These are phyloP conservation scores for Fusarium domesticum DNA, from an alignment of 2,329 filamentous ascomycete genomes.

Conservation along the genomic window DNA sequence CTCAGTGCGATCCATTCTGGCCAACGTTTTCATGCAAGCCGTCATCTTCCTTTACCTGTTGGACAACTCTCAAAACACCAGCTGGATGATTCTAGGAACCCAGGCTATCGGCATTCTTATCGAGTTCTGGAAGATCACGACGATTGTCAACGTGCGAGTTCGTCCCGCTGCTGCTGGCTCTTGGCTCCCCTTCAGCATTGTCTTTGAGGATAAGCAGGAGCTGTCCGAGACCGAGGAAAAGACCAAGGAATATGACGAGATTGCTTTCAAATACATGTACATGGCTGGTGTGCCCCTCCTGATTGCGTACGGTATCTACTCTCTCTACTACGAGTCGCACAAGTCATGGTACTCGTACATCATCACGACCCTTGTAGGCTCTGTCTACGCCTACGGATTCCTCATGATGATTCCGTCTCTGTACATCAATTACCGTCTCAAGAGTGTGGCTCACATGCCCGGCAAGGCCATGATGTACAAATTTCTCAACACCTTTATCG, in stretches of 20 bases:
- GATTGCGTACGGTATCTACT: slow-evolving; percentile 86
- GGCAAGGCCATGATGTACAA: slow-evolving; percentile 97
- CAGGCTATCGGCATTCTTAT: slow-evolving; percentile 77
- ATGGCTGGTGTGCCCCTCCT: slow-evolving; percentile 85
- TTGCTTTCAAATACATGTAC: slow-evolving; percentile 97
- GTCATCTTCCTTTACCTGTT: slow-evolving; percentile 96
- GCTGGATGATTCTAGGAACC: slow-evolving; percentile 96
- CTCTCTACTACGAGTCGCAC: slow-evolving; percentile 86
- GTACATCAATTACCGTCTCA: slow-evolving; percentile 98
- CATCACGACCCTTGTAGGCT: slow-evolving; percentile 91
- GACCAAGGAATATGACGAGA: slow-evolving; percentile 97
- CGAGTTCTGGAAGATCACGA: slow-evolving; percentile 91
- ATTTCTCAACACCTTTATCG: slow-evolving; percentile 97
- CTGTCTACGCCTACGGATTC: slow-evolving; percentile 97
- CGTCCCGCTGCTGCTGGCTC: slow-evolving; percentile 66
- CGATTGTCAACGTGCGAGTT: slow-evolving; percentile 83
- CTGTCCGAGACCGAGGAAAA: slow-evolving; percentile 94
- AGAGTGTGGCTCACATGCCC: slow-evolving; percentile 95
- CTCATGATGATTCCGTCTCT: slow-evolving; percentile 97
- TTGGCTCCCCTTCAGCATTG: slow-evolving; percentile 72
- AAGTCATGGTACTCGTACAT: slow-evolving; percentile 98
- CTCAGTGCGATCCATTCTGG: slow-evolving; percentile 90
- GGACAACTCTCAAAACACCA: slow-evolving; percentile 96
- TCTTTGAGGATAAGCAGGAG: slow-evolving; percentile 95
- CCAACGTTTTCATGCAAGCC: slow-evolving; percentile 95